Evolutionary conservation across 225 moss, liverwort and hornwort species (phyloP).

Genomic region (Pseudoscleropodium purum): DNA sequence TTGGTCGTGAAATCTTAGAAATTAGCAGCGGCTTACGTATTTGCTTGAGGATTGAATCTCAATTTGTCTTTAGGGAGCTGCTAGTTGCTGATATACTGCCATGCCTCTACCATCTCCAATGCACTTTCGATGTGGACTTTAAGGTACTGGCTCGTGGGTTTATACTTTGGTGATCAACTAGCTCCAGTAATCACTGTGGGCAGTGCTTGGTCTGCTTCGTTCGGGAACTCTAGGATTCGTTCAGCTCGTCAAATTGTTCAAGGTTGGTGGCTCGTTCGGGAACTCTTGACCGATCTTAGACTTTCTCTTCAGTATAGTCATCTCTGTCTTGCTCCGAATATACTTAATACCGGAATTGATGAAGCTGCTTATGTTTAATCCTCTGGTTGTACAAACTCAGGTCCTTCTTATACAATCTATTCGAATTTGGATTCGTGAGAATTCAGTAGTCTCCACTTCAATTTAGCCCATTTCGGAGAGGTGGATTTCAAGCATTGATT

Average conservation of each 20-base stretch:
- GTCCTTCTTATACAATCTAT: neutral
- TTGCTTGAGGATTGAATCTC: neutral
- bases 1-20: neutral
- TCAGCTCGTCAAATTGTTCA: neutral
- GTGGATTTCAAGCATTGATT: neutral
- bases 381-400: neutral
- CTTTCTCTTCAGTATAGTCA: neutral
- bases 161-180: neutral
- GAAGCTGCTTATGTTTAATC: neutral
- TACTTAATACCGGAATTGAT: neutral
- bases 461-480: neutral
- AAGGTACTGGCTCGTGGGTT: neutral
- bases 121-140: neutral
- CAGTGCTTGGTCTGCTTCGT: neutral
- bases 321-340: neutral
- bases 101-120: neutral
- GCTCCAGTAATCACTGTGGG: neutral
- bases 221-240: neutral
- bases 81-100: neutral
- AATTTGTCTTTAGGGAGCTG: neutral
- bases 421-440: neutral
- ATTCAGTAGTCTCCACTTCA: neutral
- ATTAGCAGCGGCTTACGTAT: neutral
- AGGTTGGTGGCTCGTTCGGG: neutral
- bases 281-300: neutral